A percentile compares a stretch with the other conserved stretches of the same genome.
These are phyloP conservation scores for Fusarium begoniae DNA, from an alignment of 2,329 filamentous ascomycete species.

Conservation along the genomic window DNA sequence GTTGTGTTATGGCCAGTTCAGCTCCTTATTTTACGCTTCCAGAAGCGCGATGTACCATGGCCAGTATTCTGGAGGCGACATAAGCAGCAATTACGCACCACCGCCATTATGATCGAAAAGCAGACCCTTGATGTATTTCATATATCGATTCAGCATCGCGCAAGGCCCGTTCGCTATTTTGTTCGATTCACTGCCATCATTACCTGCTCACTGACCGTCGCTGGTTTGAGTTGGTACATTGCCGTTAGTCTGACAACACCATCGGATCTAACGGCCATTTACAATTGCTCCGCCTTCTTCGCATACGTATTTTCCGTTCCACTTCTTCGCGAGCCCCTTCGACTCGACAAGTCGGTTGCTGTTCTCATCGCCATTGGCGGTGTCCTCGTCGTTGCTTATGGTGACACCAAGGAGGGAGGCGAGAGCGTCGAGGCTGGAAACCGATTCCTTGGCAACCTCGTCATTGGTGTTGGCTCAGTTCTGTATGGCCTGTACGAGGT, in stretches of 20 bases:
- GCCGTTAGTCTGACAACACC: constrained; percentile 94
- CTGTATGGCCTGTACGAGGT: constrained; percentile 98
- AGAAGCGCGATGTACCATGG: constrained; percentile 84
- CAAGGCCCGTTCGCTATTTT: constrained; percentile 72
- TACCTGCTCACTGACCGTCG: constrained; percentile 86
- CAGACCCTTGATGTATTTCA: constrained; percentile 74
- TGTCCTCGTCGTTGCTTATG: constrained; percentile 95
- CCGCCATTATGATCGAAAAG: constrained; percentile 83
- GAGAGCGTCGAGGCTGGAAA: constrained; percentile 65
- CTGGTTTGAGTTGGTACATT: constrained; percentile 94
- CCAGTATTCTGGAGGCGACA: constrained; percentile 81
- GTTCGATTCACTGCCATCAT: constrained; percentile 81
- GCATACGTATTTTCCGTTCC: constrained; percentile 97
- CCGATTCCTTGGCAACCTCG: constrained; percentile 83
- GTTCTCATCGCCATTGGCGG: constrained; percentile 88
- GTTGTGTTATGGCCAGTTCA: constrained; percentile 86
- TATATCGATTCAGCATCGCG: constrained; percentile 47
- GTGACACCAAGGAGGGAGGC: constrained; percentile 68
- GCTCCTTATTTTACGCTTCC: constrained; percentile 80
- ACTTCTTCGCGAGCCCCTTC: constrained; percentile 83
- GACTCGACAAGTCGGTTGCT: constrained; percentile 84
- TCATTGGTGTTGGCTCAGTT: constrained; percentile 90
- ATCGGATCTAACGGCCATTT: constrained; percentile 94
- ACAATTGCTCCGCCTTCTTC: constrained; percentile 99
- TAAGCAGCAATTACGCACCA: constrained; percentile 60